Conservation (phyloP, 495 filamentous ascomycete species). For the Aspergillus kassunensis region DNA sequence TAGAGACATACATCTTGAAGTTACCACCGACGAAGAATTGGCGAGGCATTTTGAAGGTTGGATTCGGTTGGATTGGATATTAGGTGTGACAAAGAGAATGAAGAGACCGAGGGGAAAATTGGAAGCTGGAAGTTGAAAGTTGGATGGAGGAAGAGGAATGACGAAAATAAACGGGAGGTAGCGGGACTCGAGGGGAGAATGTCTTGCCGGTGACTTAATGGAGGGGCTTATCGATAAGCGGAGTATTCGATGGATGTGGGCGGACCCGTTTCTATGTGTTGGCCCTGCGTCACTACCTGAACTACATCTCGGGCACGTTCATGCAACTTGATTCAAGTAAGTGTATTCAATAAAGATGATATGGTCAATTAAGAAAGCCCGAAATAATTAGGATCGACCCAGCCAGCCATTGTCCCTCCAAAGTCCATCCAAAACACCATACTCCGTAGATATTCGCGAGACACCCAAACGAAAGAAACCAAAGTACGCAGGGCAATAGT, state of each 20-base stretch:
- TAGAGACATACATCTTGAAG: constrained; percentile 83
- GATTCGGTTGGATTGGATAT: no score
- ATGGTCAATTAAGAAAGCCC: no score
- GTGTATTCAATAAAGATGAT: no score
- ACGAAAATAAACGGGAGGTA: constrained; percentile 8
- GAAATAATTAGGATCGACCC: no score
- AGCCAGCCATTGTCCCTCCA: no score
- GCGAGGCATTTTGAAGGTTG: constrained; percentile 65
- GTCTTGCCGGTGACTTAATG: constrained; percentile 2
- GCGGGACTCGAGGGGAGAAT: background rate
- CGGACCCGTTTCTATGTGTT: constrained; percentile 5
- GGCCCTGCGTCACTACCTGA: constrained; percentile 14
- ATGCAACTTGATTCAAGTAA: no score
- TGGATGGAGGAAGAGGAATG: constrained; percentile 9
- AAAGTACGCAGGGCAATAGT: background rate
- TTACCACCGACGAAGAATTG: constrained; percentile 99
- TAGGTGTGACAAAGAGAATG: no score
- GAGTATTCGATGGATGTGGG: no score
- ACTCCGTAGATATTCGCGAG: no score
- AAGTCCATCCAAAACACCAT: no score
- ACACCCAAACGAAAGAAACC: background rate
- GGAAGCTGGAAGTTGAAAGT: constrained; percentile 6
- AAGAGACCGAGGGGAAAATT: constrained; percentile 6
- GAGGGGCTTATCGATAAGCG: constrained; percentile 29
- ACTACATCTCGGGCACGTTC: constrained; percentile 7